These are phyloP conservation scores for Polygonum aviculare DNA, from an alignment of 148 eudicot genomes.

Conservation along the genomic window DNA sequence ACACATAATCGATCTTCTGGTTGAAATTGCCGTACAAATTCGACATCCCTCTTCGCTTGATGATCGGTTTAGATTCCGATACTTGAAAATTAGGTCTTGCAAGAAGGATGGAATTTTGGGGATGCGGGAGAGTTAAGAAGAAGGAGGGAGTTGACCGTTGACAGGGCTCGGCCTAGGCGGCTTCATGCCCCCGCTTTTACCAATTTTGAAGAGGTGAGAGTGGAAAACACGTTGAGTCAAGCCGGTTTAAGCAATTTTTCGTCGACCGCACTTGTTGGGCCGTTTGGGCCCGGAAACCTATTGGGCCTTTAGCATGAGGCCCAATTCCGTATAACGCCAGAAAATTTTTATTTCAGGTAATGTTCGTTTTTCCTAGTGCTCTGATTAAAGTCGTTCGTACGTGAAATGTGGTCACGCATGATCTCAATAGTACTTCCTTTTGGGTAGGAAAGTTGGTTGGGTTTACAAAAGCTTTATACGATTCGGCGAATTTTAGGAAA, in stretches of 20 bases:
- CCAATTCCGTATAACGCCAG: no score
- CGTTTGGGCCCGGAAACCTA: no score
- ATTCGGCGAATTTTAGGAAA: no score
- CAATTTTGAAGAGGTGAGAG: background rate
- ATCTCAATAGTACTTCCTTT: no score
- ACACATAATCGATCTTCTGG: constrained; percentile 37
- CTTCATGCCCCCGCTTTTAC: background rate
- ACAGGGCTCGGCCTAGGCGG: constrained; percentile 5
- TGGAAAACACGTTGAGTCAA: constrained; percentile 4
- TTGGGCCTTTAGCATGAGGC: no score
- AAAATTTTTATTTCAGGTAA: no score
- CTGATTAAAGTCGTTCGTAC: no score
- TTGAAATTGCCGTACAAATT: constrained; percentile 26
- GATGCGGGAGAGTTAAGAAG: background rate
- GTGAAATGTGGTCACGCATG: no score
- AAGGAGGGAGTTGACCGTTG: constrained; percentile 6
- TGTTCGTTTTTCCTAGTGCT: no score
- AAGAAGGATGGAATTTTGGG: background rate
- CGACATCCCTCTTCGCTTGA: constrained; percentile 4
- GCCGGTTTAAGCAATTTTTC: background rate
- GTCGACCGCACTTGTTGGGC: no score
- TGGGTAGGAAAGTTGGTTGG: no score
- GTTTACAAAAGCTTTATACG: no score
- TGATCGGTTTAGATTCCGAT: background rate
- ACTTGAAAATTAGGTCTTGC: background rate